phyloP scores from a whole-genome alignment of 345 rosid genomes.

The Adansonia digitata region DNA sequence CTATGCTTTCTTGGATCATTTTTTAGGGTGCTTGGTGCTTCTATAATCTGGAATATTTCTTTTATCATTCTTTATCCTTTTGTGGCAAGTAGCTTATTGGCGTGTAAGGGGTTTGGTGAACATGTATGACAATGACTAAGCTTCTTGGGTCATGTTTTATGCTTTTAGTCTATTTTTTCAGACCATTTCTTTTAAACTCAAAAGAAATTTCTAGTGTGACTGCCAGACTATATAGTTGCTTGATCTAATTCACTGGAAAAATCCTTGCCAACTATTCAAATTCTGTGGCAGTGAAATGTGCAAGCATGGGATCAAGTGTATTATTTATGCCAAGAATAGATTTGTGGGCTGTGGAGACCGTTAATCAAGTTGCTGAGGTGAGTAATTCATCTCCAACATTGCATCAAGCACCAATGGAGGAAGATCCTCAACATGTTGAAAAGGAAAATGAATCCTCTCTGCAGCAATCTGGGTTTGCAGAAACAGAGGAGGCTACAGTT shows the following conservation, averaged over 20 bases:
- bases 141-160: neutral
- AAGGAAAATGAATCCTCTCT: conserved; percentile 19
- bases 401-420: conserved; percentile 17
- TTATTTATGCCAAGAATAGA: conserved; percentile 92
- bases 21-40: neutral
- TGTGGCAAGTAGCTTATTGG: neutral
- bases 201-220: neutral
- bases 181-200: neutral
- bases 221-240: neutral
- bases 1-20: neutral
- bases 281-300: conserved; percentile 75
- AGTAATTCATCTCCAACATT: conserved; percentile 21
- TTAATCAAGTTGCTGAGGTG: conserved; percentile 25
- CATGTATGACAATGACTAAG: neutral
- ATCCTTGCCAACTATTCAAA: conserved; percentile 20
- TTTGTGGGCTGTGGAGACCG: conserved; percentile 77
- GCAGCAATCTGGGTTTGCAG: conserved; percentile 25
- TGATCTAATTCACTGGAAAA: neutral
- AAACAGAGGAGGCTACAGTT: conserved; percentile 23
- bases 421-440: conserved; percentile 23
- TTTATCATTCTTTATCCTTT: neutral
- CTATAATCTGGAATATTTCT: neutral
- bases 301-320: conserved; percentile 53
- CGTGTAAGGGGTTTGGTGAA: neutral
- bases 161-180: neutral